A percentile compares a stretch with the other conserved stretches of the same genome.
These are phyloP conservation scores for Aplosporella prunicola DNA, from an alignment of 2,329 filamentous ascomycete genomes.

Conservation along the genomic window DNA sequence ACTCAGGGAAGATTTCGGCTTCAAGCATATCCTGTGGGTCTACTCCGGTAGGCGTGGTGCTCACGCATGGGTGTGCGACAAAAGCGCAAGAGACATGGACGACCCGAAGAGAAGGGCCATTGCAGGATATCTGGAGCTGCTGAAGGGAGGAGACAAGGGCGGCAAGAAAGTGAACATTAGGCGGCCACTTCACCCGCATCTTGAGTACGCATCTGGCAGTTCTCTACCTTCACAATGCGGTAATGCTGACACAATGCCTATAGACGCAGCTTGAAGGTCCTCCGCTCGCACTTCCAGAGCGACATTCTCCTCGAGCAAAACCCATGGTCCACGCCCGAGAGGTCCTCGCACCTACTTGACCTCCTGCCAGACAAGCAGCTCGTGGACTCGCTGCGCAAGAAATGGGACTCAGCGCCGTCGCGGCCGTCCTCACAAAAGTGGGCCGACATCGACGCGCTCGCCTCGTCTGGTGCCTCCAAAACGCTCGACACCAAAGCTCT, in stretches of 20 bases:
- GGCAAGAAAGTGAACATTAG: constrained; percentile 80
- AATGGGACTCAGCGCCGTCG: constrained; percentile 78
- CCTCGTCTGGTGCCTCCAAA: constrained; percentile 64
- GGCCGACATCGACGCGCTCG: constrained; percentile 83
- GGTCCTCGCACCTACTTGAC: constrained; percentile 68
- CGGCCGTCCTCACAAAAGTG: constrained; percentile 75
- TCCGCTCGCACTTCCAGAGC: constrained; percentile 73
- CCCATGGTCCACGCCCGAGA: constrained; percentile 64
- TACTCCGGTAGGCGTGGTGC: constrained; percentile 94
- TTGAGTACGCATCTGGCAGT: constrained; percentile 47
- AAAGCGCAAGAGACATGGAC: constrained; percentile 71
- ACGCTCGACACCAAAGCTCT: constrained; percentile 64
- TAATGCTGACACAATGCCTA: background rate
- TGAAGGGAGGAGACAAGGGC: constrained; percentile 77
- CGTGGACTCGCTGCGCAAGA: constrained; percentile 70
- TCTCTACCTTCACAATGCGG: too few species aligned
- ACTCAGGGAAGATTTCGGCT: constrained; percentile 88
- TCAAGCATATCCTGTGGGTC: constrained; percentile 95
- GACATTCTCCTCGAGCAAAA: constrained; percentile 80
- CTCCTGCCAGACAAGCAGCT: constrained; percentile 74
- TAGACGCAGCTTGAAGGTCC: constrained; percentile 72
- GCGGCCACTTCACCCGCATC: constrained; percentile 80
- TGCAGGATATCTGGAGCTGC: constrained; percentile 78
- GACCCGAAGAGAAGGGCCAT: constrained; percentile 79
- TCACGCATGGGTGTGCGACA: constrained; percentile 97